Percentiles rank a stretch among this genome's conserved stretches.
Conservation (phyloP, 805 yeast species). For the Candida orba region DNA sequence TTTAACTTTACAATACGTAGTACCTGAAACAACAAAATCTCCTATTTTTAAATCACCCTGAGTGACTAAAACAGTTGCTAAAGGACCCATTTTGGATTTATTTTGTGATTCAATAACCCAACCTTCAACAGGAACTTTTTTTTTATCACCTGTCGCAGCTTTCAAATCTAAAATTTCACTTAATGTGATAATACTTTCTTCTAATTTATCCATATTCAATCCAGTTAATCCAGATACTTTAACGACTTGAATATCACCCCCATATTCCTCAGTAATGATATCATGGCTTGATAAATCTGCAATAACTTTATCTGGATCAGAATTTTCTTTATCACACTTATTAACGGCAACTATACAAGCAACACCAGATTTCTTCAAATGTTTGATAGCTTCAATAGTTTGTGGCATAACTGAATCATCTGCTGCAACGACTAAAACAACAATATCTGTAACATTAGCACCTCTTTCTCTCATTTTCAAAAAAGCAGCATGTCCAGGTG, state of each 20-base stretch:
- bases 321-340: slow-evolving; percentile 79
- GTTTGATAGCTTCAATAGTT: slow-evolving; percentile 91
- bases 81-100: slow-evolving; percentile 74
- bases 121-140: slow-evolving; percentile 58
- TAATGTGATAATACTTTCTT: slow-evolving; percentile 79
- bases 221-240: slow-evolving; percentile 88
- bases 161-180: slow-evolving; percentile 78
- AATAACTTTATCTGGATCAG: slow-evolving; percentile 67
- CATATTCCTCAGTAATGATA: slow-evolving; percentile 83
- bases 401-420: slow-evolving; percentile 98
- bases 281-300: slow-evolving; percentile 72
- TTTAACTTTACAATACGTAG: slow-evolving; percentile 77
- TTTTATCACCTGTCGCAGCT: slow-evolving; percentile 39
- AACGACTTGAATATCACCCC: slow-evolving; percentile 91
- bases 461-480: slow-evolving; percentile 95
- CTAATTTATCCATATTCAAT: slow-evolving; percentile 79
- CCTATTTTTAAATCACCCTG: slow-evolving; percentile 74
- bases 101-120: slow-evolving; percentile 84
- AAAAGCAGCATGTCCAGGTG: slow-evolving; percentile 98
- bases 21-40: slow-evolving; percentile 74
- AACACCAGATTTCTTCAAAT: slow-evolving; percentile 74
- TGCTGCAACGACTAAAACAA: slow-evolving; percentile 89
- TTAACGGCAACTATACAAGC: slow-evolving; percentile 88
- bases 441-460: slow-evolving; percentile 88
- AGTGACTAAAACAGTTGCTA: slow-evolving; percentile 77